Evolutionary conservation across 257 asterid genomes (phyloP), one percentile per base, ranked within the genome.

Genomic region (Lithospermum erythrorhizon): DNA sequence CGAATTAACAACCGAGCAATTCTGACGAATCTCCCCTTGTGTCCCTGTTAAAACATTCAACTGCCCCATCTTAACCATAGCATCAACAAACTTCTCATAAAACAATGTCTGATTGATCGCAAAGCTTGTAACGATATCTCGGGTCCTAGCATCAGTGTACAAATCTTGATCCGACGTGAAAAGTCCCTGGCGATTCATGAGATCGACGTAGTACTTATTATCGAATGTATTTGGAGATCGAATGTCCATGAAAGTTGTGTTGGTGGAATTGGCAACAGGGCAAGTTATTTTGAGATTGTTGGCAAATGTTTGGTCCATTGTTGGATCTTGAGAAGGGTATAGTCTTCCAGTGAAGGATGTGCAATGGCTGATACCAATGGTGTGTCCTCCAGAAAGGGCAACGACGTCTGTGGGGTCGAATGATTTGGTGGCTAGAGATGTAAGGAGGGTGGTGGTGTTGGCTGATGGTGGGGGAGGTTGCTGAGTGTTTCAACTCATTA

Each of bases 321-420:
- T 59, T 0, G 87, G 68, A 72, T 87, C 96, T 45, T 73, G 96
- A 5, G 66, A 68, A 9, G 94, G 96, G 74, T 85, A 87, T 66
- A 87, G 94, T 35, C 96, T 82, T 19, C 19, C 18, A 2, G 78
- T 71, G 82, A 87, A 87, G 68, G 90, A 75, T 23, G 30, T 1
- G 79, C 96, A 87, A 23, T 76, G 80, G 60, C 84, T 27, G 49
- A 79, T 20, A 0, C 96, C 96, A 18, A 87, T 85, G 60, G 96
- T 87, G 87, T 87, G 96, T 61, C 84, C 94, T 22, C 96, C 96
- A 14, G 90, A 85, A 53, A 87, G 94, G 2, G 96, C 77, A 53
- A 87, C 89, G 4, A 80, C 80, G 53, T 82, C 94, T 57, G 82
- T 78, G 24, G 85, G 68, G 5, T 74, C 68, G 65, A 82, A 73